These are phyloP conservation scores for Nymphaea colorata DNA, from an alignment of 164 flowering plant species.

Conservation along the genomic window DNA sequence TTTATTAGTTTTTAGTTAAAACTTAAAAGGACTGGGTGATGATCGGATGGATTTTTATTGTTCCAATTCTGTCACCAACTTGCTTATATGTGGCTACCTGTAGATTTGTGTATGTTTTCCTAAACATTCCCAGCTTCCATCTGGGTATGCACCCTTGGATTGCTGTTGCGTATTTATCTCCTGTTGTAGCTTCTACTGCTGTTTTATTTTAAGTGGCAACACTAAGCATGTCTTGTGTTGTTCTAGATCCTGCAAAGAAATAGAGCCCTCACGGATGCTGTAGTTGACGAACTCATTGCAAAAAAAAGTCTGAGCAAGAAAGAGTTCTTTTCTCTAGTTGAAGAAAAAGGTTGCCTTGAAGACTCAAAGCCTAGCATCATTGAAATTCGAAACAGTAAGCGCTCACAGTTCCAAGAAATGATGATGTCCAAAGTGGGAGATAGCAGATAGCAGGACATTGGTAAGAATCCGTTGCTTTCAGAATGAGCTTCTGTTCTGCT, in stretches of 20 bases:
- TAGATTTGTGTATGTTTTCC: too few relatives aligned
- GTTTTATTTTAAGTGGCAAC: too few relatives aligned
- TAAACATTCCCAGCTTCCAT: too few relatives aligned
- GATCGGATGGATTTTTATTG: too few relatives aligned
- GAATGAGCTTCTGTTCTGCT: background rate
- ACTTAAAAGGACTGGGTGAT: too few relatives aligned
- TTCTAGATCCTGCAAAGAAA: conserved; percentile 64
- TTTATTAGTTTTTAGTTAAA: too few relatives aligned
- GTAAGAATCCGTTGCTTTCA: background rate
- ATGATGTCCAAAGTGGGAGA: conserved; percentile 25
- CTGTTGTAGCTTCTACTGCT: too few relatives aligned
- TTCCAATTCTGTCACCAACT: too few relatives aligned
- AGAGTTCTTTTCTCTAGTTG: conserved; percentile 57
- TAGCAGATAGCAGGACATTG: background rate
- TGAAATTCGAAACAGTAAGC: conserved; percentile 51
- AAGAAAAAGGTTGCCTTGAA: conserved; percentile 45
- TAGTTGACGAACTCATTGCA: conserved; percentile 57
- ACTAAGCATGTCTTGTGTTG: background rate
- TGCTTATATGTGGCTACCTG: too few relatives aligned
- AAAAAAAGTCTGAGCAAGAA: conserved; percentile 70
- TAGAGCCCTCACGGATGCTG: conserved; percentile 50
- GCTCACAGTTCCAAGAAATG: conserved; percentile 33
- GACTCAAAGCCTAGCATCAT: conserved; percentile 51
- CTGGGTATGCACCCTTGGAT: too few relatives aligned
- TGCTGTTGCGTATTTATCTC: too few relatives aligned